Percentiles rank a stretch among this genome's conserved stretches.
phyloP scores from a whole-genome alignment of 2,329 filamentous ascomycete genomes.

The Fusarium sp. region DNA sequence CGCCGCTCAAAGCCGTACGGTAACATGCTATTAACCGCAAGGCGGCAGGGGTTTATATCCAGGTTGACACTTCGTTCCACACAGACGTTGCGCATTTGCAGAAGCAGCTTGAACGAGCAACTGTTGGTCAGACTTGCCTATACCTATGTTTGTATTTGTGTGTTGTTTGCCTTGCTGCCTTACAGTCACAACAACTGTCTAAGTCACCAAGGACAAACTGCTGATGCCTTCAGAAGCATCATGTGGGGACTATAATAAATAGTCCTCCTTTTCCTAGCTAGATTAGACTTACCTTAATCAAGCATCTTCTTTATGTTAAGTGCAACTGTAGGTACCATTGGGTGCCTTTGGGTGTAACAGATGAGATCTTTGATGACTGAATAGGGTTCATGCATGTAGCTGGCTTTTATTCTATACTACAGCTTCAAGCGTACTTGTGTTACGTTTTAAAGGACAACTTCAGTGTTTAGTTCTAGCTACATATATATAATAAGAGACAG shows the following conservation, averaged over 20 bases:
- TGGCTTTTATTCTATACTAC: neutral
- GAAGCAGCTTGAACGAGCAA: neutral
- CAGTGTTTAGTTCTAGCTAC: conserved; percentile 10
- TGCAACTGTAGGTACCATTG: neutral
- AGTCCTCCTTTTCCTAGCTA: too few species aligned
- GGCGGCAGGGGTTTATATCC: conserved; percentile 6
- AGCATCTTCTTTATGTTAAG: too few species aligned
- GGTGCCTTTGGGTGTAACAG: conserved; percentile 9
- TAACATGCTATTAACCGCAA: conserved; percentile 15
- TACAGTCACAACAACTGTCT: too few species aligned
- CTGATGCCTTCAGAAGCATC: too few species aligned
- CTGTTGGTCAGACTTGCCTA: neutral
- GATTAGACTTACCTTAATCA: too few species aligned
- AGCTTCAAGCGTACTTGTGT: conserved; percentile 3
- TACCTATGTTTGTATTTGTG: too few species aligned
- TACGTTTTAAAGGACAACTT: neutral
- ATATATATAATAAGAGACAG: conserved; percentile 7
- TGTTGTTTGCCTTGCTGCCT: too few species aligned
- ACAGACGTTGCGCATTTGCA: conserved; percentile 4
- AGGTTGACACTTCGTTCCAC: conserved; percentile 30
- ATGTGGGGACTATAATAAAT: too few species aligned
- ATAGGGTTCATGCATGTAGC: conserved; percentile 9
- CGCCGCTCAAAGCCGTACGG: neutral
- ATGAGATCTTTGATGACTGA: conserved; percentile 15
- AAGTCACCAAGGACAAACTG: too few species aligned